phyloP scores from a whole-genome alignment of 768 basidiomycete genomes.

The Infundibulicybe gibba region DNA sequence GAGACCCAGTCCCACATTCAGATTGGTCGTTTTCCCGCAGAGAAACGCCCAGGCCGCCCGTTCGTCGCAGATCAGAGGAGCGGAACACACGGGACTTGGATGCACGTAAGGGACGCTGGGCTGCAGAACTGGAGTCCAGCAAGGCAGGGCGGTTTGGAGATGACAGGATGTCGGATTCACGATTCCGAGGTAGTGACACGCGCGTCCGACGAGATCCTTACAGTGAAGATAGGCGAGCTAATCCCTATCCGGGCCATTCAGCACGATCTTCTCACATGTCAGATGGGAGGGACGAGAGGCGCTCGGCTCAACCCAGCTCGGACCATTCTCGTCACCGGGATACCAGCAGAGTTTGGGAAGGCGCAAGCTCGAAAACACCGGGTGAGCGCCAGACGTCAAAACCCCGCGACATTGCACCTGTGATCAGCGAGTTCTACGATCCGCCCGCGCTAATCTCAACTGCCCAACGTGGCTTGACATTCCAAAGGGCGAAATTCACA shows the following conservation, averaged over 20 bases:
- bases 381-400: not conserved
- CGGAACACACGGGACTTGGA: not conserved
- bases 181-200: not conserved
- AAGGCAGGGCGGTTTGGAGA: not conserved
- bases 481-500: slow-evolving; percentile 24
- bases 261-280: not conserved
- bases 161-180: not conserved
- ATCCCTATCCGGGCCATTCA: not conserved
- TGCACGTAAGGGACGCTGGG: not conserved
- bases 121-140: not conserved
- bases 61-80: not conserved
- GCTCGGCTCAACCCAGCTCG: not conserved
- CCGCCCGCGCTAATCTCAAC: slow-evolving; percentile 3
- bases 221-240: not conserved
- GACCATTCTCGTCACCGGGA: not conserved
- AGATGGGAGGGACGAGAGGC: not conserved
- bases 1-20: slow-evolving; percentile 11
- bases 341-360: not conserved
- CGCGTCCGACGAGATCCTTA: not conserved
- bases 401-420: not conserved
- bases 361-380: not conserved
- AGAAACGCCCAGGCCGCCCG: too few relatives aligned
- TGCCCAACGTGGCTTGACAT: slow-evolving; percentile 16
- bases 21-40: slow-evolving; percentile 7
- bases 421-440: not conserved